Base-by-base conservation (phyloP, 805 yeast genomes). In the Yarrowia divulgata region DNA sequence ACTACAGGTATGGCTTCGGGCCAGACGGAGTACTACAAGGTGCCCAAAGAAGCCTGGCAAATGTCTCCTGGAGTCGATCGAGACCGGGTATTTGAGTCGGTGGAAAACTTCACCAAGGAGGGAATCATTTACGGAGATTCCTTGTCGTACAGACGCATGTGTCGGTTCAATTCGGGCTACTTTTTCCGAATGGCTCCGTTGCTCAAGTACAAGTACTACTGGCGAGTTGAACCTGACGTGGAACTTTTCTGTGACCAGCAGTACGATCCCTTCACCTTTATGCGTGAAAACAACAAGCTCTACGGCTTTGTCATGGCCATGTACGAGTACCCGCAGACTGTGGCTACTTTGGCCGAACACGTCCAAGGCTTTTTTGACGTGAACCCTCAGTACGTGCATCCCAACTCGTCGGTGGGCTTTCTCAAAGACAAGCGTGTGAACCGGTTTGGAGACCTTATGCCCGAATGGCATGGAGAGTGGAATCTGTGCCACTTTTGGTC, bases 221-320 rank as follows among this genome's bases (percentile, higher is more conserved):
- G 97, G 87, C 84, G 99, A 72, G 97, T 94, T 13, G 99, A 94
- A 78, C 99, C 99, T 0, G 92, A 88, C 72, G 93, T 93, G 63
- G 88, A 90, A 75, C 90, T 90, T 77, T 90, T 83, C 77, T 95
- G 98, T 79, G 98, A 95, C 79, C 77, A 75, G 68, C 45, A 71
- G 39, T 78, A 80, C 81, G 99, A 94, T 78, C 93, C 97, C 14
- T 94, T 94, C 81, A 84, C 86, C 74, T 85, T 88, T 71, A 85
- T 94, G 90, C 84, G 91, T 73, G 88, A 87, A 69, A 87, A 90
- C 74, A 81, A 85, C 70, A 93, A 93, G 79, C 87, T 85, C 71
- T 95, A 94, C 78, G 96, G 97, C 1, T 94, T 93, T 80, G 91
- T 94, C 43, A 89, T 95, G 67, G 81, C 96, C 3, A 79, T 95